These are phyloP conservation scores for Cymodocea nodosa DNA, from an alignment of 116 monocot genomes.

Conservation along the genomic window DNA sequence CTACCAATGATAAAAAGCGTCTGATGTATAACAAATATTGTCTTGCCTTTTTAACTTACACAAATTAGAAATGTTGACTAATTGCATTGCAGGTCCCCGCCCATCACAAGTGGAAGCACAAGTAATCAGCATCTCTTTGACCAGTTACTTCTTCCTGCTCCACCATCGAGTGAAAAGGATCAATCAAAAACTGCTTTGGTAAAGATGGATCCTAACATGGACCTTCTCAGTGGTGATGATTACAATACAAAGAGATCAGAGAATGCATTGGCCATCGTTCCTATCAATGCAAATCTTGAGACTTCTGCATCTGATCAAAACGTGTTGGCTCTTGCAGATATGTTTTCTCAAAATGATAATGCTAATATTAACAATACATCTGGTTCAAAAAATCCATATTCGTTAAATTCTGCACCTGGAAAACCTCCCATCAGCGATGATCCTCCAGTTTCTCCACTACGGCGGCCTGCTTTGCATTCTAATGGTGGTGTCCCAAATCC, in stretches of 20 bases:
- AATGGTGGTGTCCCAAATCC: slow-evolving; percentile 27
- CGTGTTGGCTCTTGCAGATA: slow-evolving; percentile 56
- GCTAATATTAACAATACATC: slow-evolving; percentile 12
- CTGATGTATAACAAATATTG: no score
- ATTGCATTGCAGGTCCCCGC: slow-evolving; percentile 16
- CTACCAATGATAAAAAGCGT: no score
- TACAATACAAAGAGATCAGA: slow-evolving; percentile 23
- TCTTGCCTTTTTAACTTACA: no score
- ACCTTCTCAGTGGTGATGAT: slow-evolving; percentile 80
- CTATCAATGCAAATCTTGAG: slow-evolving; percentile 29
- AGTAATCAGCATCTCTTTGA: slow-evolving; percentile 25
- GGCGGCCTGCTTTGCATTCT: slow-evolving; percentile 19
- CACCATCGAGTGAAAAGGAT: slow-evolving; percentile 34
- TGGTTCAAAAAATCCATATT: slow-evolving; percentile 18
- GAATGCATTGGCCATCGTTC: slow-evolving; percentile 64
- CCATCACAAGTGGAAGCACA: slow-evolving; percentile 21
- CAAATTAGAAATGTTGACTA: not conserved
- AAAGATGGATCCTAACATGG: slow-evolving; percentile 45
- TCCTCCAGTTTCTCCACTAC: slow-evolving; percentile 13
- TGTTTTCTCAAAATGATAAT: slow-evolving; percentile 46
- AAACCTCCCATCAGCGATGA: slow-evolving; percentile 13
- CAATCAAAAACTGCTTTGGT: slow-evolving; percentile 10
- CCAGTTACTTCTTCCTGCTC: slow-evolving; percentile 46
- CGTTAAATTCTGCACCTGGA: slow-evolving; percentile 17
- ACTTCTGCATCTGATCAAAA: slow-evolving; percentile 53